Evolutionary conservation across 495 filamentous ascomycete species (phyloP), one percentile per base, ranked within the genome.

Genomic region (Hypoxylon trugodes): DNA sequence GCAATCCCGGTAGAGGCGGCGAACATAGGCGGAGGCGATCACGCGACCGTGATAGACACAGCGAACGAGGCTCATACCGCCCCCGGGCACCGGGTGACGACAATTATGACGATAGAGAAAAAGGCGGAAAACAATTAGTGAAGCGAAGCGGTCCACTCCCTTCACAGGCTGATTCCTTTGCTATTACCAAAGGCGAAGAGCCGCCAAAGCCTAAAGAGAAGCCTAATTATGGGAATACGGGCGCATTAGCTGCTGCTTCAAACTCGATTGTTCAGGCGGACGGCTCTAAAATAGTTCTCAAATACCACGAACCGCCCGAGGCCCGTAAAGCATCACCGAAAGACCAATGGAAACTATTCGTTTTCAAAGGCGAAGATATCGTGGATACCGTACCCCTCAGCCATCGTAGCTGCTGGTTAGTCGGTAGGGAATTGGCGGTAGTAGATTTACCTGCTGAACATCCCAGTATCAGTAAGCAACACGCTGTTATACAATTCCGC

Each of bases 221-320:
- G 69, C 90, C 94, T 30, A 99, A 97, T 73, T 96, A 89, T 75
- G 85, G 82, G 4, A 85, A 82, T 35, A 91, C 90, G 0, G 95
- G 95, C 15, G 78, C 90, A 6, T 83, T 99, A 4, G 95, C 95
- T 10, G 90, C 90, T 6, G 92, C 92, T 65, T 91, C 91, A 40
- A 98, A 97, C 72, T 89, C 91, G 1, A 81, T 97, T 5, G 73
- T 83, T 46, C 80, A 84, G 59, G 87, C 86, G n/a, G 82, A 86
- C 68, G 87, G 86, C 19, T 83, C 80, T 25, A 76, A 81, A 2
- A 85, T 96, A 40, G 87, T 91, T 2, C 80, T 99, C 16, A 98
- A 98, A 79, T 98, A 99, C 78, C 88, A 96, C 74, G 95, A 99
- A 75, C 95, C 95, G 3, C 80, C 92, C 15, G 95, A 98, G 77